phyloP scores from a whole-genome alignment of 495 filamentous ascomycete species.

The Tuber aestivum region DNA sequence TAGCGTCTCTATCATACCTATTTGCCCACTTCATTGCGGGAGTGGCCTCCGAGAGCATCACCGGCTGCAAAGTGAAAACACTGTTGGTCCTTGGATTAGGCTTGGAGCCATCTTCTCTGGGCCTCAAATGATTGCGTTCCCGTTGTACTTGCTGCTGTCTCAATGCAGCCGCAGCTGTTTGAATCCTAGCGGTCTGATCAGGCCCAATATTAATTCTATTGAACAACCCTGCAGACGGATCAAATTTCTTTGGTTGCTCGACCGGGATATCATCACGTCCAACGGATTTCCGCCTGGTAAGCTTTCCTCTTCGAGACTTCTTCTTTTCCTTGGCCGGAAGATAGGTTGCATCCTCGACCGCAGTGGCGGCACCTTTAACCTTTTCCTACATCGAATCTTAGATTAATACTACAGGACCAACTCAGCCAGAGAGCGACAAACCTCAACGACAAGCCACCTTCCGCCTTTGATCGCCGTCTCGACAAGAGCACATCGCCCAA shows the following conservation, averaged over 20 bases:
- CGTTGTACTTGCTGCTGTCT: conserved; percentile 52
- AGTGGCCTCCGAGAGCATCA: conserved; percentile 78
- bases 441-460: conserved; percentile 68
- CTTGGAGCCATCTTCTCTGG: conserved; percentile 28
- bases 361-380: conserved; percentile 84
- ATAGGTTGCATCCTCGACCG: conserved; percentile 75
- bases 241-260: conserved; percentile 34
- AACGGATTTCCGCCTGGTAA: conserved; percentile 38
- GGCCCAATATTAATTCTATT: conserved; percentile 87
- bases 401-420: not conserved
- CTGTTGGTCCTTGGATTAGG: conserved; percentile 63
- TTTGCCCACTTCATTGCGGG: conserved; percentile 95
- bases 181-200: conserved; percentile 87
- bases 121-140: conserved; percentile 31
- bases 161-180: conserved; percentile 76
- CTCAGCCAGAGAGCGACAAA: conserved; percentile 1
- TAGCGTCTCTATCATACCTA: conserved; percentile 78
- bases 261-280: conserved; percentile 24
- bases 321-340: conserved; percentile 81
- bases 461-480: conserved; percentile 77
- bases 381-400: conserved; percentile 70
- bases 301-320: conserved; percentile 34
- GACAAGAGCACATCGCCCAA: conserved; percentile 86
- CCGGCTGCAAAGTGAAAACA: conserved; percentile 79
- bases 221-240: conserved; percentile 43